Evolutionary conservation across 331 rosid genomes (phyloP).

Genomic region (Acacia concinna): DNA sequence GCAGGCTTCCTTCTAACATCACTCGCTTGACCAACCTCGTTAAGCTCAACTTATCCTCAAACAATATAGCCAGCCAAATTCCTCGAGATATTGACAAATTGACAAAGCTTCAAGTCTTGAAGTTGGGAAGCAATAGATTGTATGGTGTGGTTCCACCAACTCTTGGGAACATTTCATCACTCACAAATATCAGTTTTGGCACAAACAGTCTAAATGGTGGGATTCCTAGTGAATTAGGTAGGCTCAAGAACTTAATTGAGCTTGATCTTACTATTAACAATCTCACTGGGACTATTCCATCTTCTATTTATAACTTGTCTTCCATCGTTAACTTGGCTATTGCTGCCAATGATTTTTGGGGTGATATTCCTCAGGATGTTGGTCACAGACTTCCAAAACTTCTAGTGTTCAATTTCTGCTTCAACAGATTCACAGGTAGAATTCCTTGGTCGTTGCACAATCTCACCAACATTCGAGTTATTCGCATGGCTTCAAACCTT

Average conservation of each 20-base stretch:
- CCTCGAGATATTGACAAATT: conserved; percentile 47
- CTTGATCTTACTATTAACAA: conserved; percentile 61
- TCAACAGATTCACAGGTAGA: conserved; percentile 61
- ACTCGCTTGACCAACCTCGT: conserved; percentile 39
- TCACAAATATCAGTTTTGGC: conserved; percentile 54
- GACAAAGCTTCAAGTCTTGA: conserved; percentile 52
- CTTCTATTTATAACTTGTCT: conserved; percentile 55
- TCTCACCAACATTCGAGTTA: conserved; percentile 53
- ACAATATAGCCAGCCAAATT: conserved; percentile 44
- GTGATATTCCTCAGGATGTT: conserved; percentile 65
- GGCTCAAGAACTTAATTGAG: conserved; percentile 49
- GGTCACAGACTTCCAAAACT: conserved; percentile 67
- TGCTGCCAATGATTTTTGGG: conserved; percentile 68
- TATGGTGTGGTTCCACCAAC: conserved; percentile 49
- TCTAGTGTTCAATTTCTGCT: conserved; percentile 48
- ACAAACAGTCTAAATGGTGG: conserved; percentile 58
- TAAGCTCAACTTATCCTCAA: conserved; percentile 44
- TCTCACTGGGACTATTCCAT: conserved; percentile 57
- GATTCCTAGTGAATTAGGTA: conserved; percentile 53
- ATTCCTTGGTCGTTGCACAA: conserved; percentile 76
- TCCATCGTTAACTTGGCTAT: conserved; percentile 58
- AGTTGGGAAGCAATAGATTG: conserved; percentile 50
- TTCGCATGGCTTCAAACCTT: conserved; percentile 52
- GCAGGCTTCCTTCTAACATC: not conserved
- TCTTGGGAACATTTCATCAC: conserved; percentile 63